phyloP scores from a whole-genome alignment of 371 early-diverging fungal genomes.

The Astathelohania contejeani region DNA sequence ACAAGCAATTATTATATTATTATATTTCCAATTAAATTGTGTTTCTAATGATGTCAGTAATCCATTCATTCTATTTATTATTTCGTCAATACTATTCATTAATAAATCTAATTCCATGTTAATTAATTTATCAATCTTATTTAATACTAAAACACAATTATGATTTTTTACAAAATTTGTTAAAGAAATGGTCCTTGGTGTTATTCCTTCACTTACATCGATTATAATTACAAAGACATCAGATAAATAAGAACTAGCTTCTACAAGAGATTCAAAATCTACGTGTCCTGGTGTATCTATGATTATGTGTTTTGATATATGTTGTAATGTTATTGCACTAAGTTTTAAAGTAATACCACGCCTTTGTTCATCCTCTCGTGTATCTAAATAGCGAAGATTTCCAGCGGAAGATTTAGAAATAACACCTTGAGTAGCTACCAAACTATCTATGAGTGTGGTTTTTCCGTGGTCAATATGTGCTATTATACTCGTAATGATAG shows the following conservation, averaged over 20 bases:
- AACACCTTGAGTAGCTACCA: slow-evolving; percentile 85
- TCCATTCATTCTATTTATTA: slow-evolving; percentile 8
- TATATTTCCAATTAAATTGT: slow-evolving; percentile 43
- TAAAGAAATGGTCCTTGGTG: slow-evolving; percentile 47
- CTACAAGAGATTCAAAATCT: slow-evolving; percentile 90
- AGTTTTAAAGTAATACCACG: slow-evolving; percentile 99
- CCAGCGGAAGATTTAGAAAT: slow-evolving; percentile 85
- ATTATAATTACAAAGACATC: slow-evolving; percentile 89
- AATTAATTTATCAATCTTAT: slow-evolving; percentile 89
- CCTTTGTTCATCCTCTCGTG: slow-evolving; percentile 89
- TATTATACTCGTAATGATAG: too few species aligned
- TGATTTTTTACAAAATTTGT: slow-evolving; percentile 57
- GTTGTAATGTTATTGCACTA: slow-evolving; percentile 69
- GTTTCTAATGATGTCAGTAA: neutral
- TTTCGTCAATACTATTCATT: neutral
- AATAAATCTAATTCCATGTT: too few species aligned
- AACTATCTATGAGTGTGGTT: slow-evolving; percentile 88
- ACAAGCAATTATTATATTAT: slow-evolving; percentile 44
- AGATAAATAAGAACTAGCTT: slow-evolving; percentile 76
- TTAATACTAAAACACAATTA: slow-evolving; percentile 74
- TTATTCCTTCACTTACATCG: slow-evolving; percentile 90
- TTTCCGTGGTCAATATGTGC: slow-evolving; percentile 96
- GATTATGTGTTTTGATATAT: slow-evolving; percentile 65
- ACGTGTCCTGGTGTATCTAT: slow-evolving; percentile 99
- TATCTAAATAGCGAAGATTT: slow-evolving; percentile 89